These are phyloP conservation scores for Talaromyces atroroseus DNA, from an alignment of 2,329 filamentous ascomycete species.

Conservation along the genomic window DNA sequence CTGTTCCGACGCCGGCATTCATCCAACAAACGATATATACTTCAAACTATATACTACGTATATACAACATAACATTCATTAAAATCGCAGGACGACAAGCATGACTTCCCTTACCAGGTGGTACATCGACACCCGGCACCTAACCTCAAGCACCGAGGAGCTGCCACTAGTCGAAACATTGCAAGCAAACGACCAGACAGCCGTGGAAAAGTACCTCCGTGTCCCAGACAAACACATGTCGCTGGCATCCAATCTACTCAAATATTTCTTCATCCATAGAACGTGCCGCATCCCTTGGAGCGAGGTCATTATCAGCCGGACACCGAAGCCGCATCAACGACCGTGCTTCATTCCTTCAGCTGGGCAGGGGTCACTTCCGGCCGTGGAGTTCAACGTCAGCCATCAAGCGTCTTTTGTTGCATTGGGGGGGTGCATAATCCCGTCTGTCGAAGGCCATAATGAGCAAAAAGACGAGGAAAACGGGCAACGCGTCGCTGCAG, in stretches of 20 bases:
- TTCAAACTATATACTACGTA: too few relatives aligned
- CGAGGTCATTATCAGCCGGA: slow-evolving; percentile 50
- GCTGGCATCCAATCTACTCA: slow-evolving; percentile 56
- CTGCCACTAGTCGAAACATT: slow-evolving; percentile 40
- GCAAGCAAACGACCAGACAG: slow-evolving; percentile 45
- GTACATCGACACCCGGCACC: slow-evolving; percentile 40
- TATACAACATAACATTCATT: too few relatives aligned
- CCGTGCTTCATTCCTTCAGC: slow-evolving; percentile 50
- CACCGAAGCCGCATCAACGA: slow-evolving; percentile 41
- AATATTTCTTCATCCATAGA: slow-evolving; percentile 55
- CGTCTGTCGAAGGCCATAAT: slow-evolving; percentile 6
- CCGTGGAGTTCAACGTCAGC: slow-evolving; percentile 59
- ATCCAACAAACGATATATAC: too few relatives aligned
- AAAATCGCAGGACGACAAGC: too few relatives aligned
- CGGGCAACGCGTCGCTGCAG: not conserved
- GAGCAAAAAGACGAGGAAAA: not conserved
- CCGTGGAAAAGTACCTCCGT: slow-evolving; percentile 47
- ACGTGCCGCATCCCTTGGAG: slow-evolving; percentile 53
- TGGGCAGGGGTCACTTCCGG: slow-evolving; percentile 16
- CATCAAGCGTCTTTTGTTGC: slow-evolving; percentile 60
- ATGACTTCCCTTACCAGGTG: slow-evolving; percentile 29
- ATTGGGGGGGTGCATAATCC: slow-evolving; percentile 46
- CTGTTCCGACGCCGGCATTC: too few relatives aligned
- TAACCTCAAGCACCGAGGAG: slow-evolving; percentile 23
- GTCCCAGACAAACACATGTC: slow-evolving; percentile 56